Conservation (phyloP, 179 eudicot genomes). For the Sideroxylon spinosum region DNA sequence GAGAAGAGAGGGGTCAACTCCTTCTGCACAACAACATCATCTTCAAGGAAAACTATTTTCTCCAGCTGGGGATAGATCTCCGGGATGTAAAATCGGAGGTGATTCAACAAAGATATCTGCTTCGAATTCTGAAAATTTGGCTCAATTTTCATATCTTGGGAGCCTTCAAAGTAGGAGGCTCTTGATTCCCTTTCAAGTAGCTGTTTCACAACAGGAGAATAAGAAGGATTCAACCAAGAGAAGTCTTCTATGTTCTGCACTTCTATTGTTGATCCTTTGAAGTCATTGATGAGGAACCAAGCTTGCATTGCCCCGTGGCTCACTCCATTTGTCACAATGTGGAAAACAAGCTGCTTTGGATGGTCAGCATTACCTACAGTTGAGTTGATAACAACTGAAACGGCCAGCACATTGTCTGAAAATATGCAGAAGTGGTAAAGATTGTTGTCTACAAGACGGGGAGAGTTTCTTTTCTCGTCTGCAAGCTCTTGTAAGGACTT, state of each 20-base stretch:
- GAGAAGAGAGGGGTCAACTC: conserved; percentile 68
- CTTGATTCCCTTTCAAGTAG: conserved; percentile 33
- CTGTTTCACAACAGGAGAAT: conserved; percentile 55
- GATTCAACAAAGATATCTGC: conserved; percentile 55
- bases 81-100: conserved; percentile 71
- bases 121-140: conserved; percentile 58
- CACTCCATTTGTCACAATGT: conserved; percentile 60
- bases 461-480: conserved; percentile 52
- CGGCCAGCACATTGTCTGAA: conserved; percentile 67
- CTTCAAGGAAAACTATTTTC: conserved; percentile 69
- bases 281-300: conserved; percentile 62
- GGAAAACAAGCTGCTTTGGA: conserved; percentile 79
- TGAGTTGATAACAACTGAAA: conserved; percentile 70
- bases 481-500: conserved; percentile 39
- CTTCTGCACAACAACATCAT: conserved; percentile 65
- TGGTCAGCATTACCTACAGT: conserved; percentile 64
- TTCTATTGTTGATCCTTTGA: conserved; percentile 60
- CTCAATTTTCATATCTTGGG: conserved; percentile 38
- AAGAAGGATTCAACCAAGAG: conserved; percentile 65
- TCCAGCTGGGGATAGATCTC: conserved; percentile 67
- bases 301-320: conserved; percentile 67
- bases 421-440: conserved; percentile 76
- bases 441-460: conserved; percentile 63
- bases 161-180: conserved; percentile 45
- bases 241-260: conserved; percentile 59